Evolutionary conservation across 768 basidiomycete species (phyloP).

Genomic region (Phylloporus arenicola): DNA sequence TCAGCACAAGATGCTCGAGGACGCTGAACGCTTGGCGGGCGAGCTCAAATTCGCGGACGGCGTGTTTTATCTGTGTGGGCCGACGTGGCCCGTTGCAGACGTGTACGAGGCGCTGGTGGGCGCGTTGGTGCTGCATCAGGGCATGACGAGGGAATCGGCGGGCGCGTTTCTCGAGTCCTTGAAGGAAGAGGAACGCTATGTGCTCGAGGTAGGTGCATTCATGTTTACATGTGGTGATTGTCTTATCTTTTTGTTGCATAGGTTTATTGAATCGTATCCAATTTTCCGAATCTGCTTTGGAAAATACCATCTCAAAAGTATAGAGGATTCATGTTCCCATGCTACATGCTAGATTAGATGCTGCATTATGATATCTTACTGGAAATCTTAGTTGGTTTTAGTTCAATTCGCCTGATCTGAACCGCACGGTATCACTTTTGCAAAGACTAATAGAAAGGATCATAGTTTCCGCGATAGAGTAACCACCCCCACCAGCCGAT

Average conservation of each 20-base stretch:
- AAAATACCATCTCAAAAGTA: background rate
- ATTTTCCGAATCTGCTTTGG: background rate
- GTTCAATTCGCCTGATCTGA: background rate
- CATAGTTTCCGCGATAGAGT: slow-evolving; percentile 21
- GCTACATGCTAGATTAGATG: background rate
- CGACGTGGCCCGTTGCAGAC: slow-evolving; percentile 99
- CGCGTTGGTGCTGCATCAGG: slow-evolving; percentile 69
- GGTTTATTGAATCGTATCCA: slow-evolving; percentile 19
- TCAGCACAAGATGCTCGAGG: slow-evolving; percentile 96
- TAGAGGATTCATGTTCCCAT: background rate
- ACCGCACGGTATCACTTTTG: background rate
- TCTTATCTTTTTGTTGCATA: slow-evolving; percentile 5
- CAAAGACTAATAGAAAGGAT: slow-evolving; percentile 17
- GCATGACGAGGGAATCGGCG: slow-evolving; percentile 57
- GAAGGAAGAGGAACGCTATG: slow-evolving; percentile 97
- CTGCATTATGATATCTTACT: background rate
- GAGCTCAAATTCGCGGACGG: slow-evolving; percentile 72
- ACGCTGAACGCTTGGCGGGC: slow-evolving; percentile 68
- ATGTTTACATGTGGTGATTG: background rate
- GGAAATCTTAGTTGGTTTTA: background rate
- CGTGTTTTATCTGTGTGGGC: slow-evolving; percentile 95
- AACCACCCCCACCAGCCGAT: slow-evolving; percentile 34
- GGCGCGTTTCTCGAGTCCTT: slow-evolving; percentile 79
- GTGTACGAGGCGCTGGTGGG: slow-evolving; percentile 90
- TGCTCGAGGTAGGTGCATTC: slow-evolving; percentile 62